A percentile compares a stretch with the other conserved stretches of the same genome.
Evolutionary conservation across 2,329 filamentous ascomycete genomes (phyloP).

Genomic region (Trichoderma afroharzianum): DNA sequence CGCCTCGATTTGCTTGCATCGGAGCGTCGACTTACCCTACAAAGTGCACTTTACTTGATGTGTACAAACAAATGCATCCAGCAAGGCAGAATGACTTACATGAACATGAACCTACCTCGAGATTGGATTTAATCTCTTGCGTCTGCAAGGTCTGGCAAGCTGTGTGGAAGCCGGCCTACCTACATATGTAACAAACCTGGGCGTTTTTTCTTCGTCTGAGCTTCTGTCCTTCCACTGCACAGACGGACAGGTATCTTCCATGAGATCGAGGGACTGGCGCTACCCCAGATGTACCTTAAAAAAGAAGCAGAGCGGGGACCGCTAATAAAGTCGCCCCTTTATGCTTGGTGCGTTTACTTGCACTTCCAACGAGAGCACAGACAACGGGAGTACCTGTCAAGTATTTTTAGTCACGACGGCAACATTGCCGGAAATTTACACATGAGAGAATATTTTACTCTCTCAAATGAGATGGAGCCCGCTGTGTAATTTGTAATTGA

Average conservation of each 20-base stretch:
- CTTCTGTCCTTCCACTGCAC: neutral
- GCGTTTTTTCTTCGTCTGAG: neutral
- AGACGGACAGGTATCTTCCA: neutral
- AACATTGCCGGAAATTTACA: neutral
- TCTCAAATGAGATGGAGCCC: neutral
- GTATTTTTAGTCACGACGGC: neutral
- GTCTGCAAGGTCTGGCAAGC: neutral
- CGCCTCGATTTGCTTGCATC: neutral
- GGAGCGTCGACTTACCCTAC: neutral
- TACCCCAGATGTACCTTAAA: conserved; percentile 5
- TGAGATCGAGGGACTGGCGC: neutral
- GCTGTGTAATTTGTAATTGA: neutral
- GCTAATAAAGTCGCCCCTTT: conserved; percentile 8
- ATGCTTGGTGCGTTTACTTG: neutral
- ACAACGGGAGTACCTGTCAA: neutral
- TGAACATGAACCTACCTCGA: neutral
- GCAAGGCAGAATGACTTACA: neutral
- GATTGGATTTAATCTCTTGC: neutral
- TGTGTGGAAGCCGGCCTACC: neutral
- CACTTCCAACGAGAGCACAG: neutral
- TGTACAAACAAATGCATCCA: neutral
- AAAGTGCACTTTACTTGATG: neutral
- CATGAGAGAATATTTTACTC: neutral
- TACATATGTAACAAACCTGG: neutral
- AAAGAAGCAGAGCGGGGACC: neutral